Evolutionary conservation across 768 basidiomycete genomes (phyloP), one percentile per base, ranked within the genome.

Genomic region (Russula virescens): DNA sequence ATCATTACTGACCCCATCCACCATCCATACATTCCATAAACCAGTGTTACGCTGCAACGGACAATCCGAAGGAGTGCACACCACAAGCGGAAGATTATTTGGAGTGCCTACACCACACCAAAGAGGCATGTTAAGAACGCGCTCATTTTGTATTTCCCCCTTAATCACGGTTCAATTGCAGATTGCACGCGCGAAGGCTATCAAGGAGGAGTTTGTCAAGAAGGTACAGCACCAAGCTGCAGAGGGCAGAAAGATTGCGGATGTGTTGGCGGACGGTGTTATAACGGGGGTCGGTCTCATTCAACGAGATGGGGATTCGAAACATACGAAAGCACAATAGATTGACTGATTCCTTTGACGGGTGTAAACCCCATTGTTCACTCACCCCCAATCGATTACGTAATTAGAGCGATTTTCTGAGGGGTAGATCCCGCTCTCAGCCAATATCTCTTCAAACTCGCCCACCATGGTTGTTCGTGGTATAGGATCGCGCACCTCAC

Each of bases 61-160:
- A 94, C 69, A 77, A 77, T 50, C 94, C 94, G 0, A 74, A 75
- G 53, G 78, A 88, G 69, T 98, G 95, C 74, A 78, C 79, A 18
- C 74, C 80, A 18, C 85, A 84, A 64, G 83, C 83, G 55, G 89
- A 88, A 65, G 94, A 96, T 74, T 98, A 98, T 75, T 71, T 95
- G 59, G 93, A 95, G 73, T 97, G 95, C 73, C 75, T 98, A 61
- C 94, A 96, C 73, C 85, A 87, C 71, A 84, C 83, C 28, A 89
- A 94, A 75, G 92, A 94, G 85, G 95, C 93, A 66, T 70, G 83
- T 71, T 43, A 19, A 6, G 38, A n/a, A n/a, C 28, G 14, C 19
- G n/a, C 35, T 48, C 58, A 2, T 53, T 49, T 35, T 50, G 34
- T 46, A n/a, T 48, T n/a, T 23, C 59, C 55, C 9, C 38, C 38